Base-by-base conservation (phyloP, 1,139 yeast genomes). In the Suhomyces guaymorum region DNA sequence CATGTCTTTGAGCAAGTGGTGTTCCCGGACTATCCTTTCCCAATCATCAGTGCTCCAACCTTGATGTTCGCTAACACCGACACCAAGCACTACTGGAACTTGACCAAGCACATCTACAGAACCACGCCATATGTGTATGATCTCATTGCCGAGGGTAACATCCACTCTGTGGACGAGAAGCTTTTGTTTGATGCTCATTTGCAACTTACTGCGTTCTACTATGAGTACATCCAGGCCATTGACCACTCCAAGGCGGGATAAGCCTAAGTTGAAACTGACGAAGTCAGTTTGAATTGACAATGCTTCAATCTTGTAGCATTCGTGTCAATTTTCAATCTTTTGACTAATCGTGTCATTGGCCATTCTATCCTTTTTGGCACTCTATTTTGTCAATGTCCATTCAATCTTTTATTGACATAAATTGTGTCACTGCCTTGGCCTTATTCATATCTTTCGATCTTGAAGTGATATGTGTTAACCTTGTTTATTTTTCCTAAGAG, bases 41-140 rank as follows among this genome's bases (percentile, higher is more conserved):
- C 77, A 16, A 61, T 80, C 20, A 66, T 83, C 33, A 65, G 78
- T 15, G 64, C 89, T 2, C 94, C 95, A 8, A 66, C 76, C 13
- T 54, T 85, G 33, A 75, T 84, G 78, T 72, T 86, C 5, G 96
- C 86, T 20, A 88, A 87, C 59, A 88, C 96, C 2, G 96, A 88
- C 55, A 87, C 96, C 7, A 75, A 77, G 53, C 75, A 78, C 54
- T 87, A 84, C 62, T 85, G 94, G 90, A 60, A 68, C 33, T 67
- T 88, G 53, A 75, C 89, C n/a, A 66, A 69, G 36, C 77, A 84
- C 54, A 85, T 89, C 41, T 86, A 72, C 67, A 73, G 96, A 49
- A 82, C 73, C 57, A 55, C 72, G 13, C 85, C 82, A 41, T 42
- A 66, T 48, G 58, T 62, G 39, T 26, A 23, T 13, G 51, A 52